These are phyloP conservation scores for Podospora australis DNA, from an alignment of 495 filamentous ascomycete species.

Conservation along the genomic window DNA sequence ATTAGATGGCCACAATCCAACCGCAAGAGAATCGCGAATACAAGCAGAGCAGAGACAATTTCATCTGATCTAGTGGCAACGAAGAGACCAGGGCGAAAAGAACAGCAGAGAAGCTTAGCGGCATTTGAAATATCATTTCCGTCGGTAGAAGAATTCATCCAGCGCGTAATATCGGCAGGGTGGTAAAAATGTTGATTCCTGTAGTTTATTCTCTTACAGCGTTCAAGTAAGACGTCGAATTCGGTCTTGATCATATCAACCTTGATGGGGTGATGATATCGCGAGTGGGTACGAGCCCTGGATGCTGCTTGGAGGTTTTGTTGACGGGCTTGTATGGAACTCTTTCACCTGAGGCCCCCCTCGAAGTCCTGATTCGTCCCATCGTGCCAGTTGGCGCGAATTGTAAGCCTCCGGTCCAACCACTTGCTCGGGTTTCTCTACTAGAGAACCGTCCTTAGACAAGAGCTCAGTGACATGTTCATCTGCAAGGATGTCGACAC, in stretches of 20 bases:
- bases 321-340: too few species aligned
- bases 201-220: neutral
- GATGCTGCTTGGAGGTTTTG: too few species aligned
- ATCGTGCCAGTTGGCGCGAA: too few species aligned
- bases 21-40: neutral
- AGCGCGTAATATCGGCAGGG: neutral
- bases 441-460: too few species aligned
- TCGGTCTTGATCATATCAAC: neutral
- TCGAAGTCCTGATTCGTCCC: too few species aligned
- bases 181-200: neutral
- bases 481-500: too few species aligned
- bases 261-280: too few species aligned
- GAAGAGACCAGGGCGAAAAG: neutral
- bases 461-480: too few species aligned
- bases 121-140: neutral
- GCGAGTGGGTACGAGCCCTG: too few species aligned
- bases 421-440: too few species aligned
- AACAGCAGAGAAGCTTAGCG: neutral
- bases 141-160: neutral
- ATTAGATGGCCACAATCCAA: neutral
- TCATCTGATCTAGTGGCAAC: neutral
- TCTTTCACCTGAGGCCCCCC: too few species aligned
- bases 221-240: neutral
- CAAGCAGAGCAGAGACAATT: neutral
- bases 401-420: too few species aligned